These are phyloP conservation scores for Chaetothyriales sp. DNA, from an alignment of 2,329 filamentous ascomycete species.

Conservation along the genomic window DNA sequence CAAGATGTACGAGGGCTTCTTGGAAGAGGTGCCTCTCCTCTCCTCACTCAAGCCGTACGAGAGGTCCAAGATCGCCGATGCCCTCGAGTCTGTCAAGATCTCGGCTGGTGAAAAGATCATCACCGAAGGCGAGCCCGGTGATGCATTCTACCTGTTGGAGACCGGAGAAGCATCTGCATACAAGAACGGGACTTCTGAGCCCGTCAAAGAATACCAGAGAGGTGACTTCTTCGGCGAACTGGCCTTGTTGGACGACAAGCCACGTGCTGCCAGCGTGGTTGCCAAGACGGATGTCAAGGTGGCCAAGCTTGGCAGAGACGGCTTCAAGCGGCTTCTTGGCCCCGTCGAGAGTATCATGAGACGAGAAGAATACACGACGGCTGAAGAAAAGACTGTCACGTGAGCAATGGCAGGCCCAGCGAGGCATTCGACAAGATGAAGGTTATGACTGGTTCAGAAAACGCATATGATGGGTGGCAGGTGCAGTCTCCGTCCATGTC, in stretches of 20 bases:
- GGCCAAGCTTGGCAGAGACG: slow-evolving; percentile 79
- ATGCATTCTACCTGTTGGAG: slow-evolving; percentile 85
- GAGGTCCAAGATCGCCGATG: slow-evolving; percentile 92
- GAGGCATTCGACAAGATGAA: neutral
- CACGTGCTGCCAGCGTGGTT: slow-evolving; percentile 77
- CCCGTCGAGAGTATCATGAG: slow-evolving; percentile 92
- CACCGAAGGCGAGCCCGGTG: slow-evolving; percentile 75
- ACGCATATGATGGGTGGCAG: neutral
- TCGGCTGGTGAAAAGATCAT: slow-evolving; percentile 72
- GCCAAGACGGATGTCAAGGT: slow-evolving; percentile 82
- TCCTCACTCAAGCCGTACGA: slow-evolving; percentile 78
- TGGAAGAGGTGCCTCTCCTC: slow-evolving; percentile 83
- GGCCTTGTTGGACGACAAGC: slow-evolving; percentile 82
- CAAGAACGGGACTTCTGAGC: slow-evolving; percentile 56
- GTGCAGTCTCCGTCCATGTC: neutral
- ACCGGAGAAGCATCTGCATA: slow-evolving; percentile 73
- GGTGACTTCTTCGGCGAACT: slow-evolving; percentile 97
- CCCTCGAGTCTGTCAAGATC: slow-evolving; percentile 81
- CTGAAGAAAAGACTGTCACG: slow-evolving; percentile 26
- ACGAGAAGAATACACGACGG: slow-evolving; percentile 37
- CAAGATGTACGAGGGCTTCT: slow-evolving; percentile 92
- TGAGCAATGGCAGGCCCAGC: neutral
- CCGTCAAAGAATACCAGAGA: slow-evolving; percentile 71
- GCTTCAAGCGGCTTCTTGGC: slow-evolving; percentile 83
- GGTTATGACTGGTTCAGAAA: neutral